phyloP scores from a whole-genome alignment of 2,329 filamentous ascomycete genomes.

The Pseudogymnoascus destructans region DNA sequence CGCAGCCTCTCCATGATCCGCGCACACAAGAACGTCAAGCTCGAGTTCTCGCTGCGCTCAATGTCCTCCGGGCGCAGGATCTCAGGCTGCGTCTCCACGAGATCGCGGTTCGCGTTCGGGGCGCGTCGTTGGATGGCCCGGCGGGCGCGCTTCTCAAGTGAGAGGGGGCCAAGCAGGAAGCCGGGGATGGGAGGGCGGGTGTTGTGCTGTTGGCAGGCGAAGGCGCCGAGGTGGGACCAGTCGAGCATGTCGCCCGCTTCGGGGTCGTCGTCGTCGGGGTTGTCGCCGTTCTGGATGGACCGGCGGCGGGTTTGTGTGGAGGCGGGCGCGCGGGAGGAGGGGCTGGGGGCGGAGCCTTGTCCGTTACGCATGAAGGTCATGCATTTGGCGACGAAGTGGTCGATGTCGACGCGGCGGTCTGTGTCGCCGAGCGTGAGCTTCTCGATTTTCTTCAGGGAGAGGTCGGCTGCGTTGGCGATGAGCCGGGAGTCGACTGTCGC shows the following conservation, averaged over 20 bases:
- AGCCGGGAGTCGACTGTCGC: conserved; percentile 83
- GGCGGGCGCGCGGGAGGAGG: conserved; percentile 36
- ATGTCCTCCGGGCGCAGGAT: conserved; percentile 65
- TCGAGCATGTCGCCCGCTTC: conserved; percentile 68
- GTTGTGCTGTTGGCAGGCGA: conserved; percentile 61
- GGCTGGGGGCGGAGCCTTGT: conserved; percentile 40
- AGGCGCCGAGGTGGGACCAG: conserved; percentile 72
- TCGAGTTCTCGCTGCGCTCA: conserved; percentile 59
- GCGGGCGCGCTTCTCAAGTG: conserved; percentile 72
- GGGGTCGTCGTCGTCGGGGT: conserved; percentile 51
- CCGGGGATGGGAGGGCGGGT: conserved; percentile 63
- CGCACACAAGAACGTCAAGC: conserved; percentile 65
- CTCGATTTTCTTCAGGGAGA: conserved; percentile 65
- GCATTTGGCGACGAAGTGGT: conserved; percentile 84
- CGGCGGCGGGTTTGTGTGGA: conserved; percentile 28
- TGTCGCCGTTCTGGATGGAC: conserved; percentile 29
- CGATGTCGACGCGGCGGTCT: conserved; percentile 67
- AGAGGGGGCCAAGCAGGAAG: conserved; percentile 79
- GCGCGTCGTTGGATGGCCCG: conserved; percentile 58
- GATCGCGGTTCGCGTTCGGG: conserved; percentile 49
- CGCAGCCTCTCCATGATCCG: conserved; percentile 54
- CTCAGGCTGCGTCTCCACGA: conserved; percentile 62
- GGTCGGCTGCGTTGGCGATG: conserved; percentile 66
- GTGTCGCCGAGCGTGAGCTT: conserved; percentile 60
- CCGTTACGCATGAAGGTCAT: conserved; percentile 71